Base-by-base conservation (phyloP, 2,329 filamentous ascomycete species). In the Xylaria sp. region DNA sequence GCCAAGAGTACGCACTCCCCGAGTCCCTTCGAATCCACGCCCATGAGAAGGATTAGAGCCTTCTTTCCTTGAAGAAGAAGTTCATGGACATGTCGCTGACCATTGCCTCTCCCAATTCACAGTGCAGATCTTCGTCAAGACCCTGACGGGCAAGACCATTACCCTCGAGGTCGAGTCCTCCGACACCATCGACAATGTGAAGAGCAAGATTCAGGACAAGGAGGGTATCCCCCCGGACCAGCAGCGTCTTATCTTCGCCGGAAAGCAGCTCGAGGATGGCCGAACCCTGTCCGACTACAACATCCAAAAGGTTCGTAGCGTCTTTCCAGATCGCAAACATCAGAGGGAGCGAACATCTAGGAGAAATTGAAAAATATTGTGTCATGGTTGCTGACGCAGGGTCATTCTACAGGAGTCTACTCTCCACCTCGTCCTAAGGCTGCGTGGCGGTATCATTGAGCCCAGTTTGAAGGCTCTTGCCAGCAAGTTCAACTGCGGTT, bases 91-190 rank as follows among this genome's bases (percentile, higher is more conserved):
- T 10, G 10, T 10, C 25, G 79, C 87, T 90, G 84, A 91, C 82
- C 65, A 77, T 75, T 18, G 47, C 21, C 70, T 73, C 73, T 69
- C 42, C 32, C 57, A 54, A 54, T 73, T 76, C 82, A 79, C 77
- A 95, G 93, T 96, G 93, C 93, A 96, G 91, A 96, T 96, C 91
- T 98, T 98, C 92, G 95, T 98, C 88, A 98, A 98, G 92, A 98
- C 95, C 90, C 93, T 98, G 82, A 98, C 95, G 90, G 95, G 96
- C 87, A 98, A 98, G 93, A 98, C 95, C 85, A 98, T 98, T 90
- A 98, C 96, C 86, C 92, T 98, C 81, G 95, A 98, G 92, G 94
- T 98, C 84, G 95, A 98, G 91, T 97, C 94, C 81, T 93, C 91
- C 82, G 95, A 98, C 87, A 98, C 95, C 81, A 98, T 98, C 88